A percentile compares a stretch with the other conserved stretches of the same genome.
phyloP scores from a whole-genome alignment of 2,329 filamentous ascomycete genomes.

The Chrysoporthe cubensis region DNA sequence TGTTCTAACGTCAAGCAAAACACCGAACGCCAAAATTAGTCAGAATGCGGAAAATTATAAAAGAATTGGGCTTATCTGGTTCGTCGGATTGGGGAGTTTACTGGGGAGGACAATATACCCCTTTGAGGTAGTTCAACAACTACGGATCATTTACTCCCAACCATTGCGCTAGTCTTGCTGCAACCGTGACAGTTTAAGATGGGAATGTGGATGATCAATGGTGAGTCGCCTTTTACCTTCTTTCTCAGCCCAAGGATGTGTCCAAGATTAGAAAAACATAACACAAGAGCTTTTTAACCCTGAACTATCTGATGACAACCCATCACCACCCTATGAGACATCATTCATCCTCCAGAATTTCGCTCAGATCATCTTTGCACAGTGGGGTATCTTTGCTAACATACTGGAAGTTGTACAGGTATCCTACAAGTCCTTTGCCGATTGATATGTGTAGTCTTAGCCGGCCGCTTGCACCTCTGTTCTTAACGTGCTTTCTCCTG shows the following conservation, averaged over 20 bases:
- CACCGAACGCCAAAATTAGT: constrained; percentile 1
- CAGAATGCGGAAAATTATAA: neutral
- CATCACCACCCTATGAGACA: constrained; percentile 63
- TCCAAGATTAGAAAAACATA: constrained; percentile 60
- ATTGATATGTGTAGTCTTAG: constrained; percentile 1
- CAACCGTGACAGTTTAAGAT: neutral
- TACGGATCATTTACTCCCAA: constrained; percentile 29
- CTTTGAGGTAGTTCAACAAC: constrained; percentile 28
- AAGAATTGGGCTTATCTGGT: constrained; percentile 20
- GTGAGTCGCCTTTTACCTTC: constrained; percentile 24
- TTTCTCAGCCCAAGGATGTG: constrained; percentile 30
- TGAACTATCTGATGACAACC: constrained; percentile 62
- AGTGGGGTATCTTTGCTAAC: constrained; percentile 47
- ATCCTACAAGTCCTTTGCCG: constrained; percentile 7
- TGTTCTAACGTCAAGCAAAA: constrained; percentile 12
- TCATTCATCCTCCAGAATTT: constrained; percentile 27
- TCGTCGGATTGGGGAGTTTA: constrained; percentile 25
- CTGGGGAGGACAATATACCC: constrained; percentile 18
- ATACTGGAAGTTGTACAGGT: constrained; percentile 30
- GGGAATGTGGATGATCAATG: neutral
- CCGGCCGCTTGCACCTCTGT: neutral
- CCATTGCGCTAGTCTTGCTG: constrained; percentile 3
- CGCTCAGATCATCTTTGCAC: constrained; percentile 29
- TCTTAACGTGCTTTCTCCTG: neutral
- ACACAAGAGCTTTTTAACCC: constrained; percentile 70